Evolutionary conservation across 345 rosid genomes (phyloP), one percentile per base, ranked within the genome.

Genomic region (Erucastrum elatum): DNA sequence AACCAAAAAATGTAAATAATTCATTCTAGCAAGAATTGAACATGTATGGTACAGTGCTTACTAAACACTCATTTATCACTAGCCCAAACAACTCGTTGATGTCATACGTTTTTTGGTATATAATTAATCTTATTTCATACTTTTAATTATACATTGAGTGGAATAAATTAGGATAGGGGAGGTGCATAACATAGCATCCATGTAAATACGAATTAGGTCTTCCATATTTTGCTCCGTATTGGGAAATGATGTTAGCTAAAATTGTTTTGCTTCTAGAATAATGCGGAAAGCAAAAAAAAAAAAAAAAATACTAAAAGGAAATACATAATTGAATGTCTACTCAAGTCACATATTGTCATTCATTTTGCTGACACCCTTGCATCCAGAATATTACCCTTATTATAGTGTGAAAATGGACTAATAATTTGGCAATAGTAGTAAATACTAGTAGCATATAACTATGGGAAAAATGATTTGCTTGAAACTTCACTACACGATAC

Each of bases 281-380:
- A 8, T 13, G 33, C 17, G 65, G 64, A 68, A 51, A 68, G 9
- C 16, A 37, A 61, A n/a, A 39, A 37, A 27, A 51, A 2, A 9
- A 13, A 66, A 21, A 21, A 21, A 44, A 44, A 21, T 31, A 74
- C 46, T 66, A 76, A 9, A 12, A 46, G 55, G 15, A 46, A 51
- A n/a, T 51, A 4, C 17, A 51, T 15, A 51, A 51, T 15, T 51
- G n/a, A 51, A 51, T n/a, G 56, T 68, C 51, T 41, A 74, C 34
- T 68, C 17, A 58, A 16, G 77, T 68, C 75, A 73, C 68, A 62
- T 35, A 59, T 60, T n/a, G 74, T 60, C 75, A 79, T 79, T 79
- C 74, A 49, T 17, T 68, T 74, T 68, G 70, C 65, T 79, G 75
- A 74, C 71, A 35, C 35, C 66, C 66, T 74, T 68, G 82, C 78